Evolutionary conservation across 495 filamentous ascomycete species (phyloP), one percentile per base, ranked within the genome.

Genomic region (Pseudoneurospora amorphoporcata): DNA sequence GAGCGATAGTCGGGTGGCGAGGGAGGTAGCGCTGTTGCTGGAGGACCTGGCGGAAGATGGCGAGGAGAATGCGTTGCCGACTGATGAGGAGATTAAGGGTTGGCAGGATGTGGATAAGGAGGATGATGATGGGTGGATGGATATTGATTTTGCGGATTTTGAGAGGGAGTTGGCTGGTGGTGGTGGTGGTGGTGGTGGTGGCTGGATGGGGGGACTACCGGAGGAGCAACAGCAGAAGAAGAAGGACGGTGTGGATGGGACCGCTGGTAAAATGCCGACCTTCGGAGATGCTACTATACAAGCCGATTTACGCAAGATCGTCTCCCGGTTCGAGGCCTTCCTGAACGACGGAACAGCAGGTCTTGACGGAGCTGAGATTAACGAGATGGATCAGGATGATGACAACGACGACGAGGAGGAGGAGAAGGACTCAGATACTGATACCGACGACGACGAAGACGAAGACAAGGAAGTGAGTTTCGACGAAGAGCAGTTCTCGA

Each of bases 111-210:
- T 85, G 8, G 79, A 82, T 29, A 80, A 77, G 39, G 88, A 92
- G 39, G 96, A 99, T 72, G 87, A 92, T 75, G 96, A 98, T 73
- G 85, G 85, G n/a, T 99, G 95, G 95, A 83, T 99, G 72, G 91
- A 98, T 77, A 94, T 99, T 70, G 90, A 93, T 75, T 98, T 92
- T 76, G 85, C 90, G 35, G 94, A 97, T 69, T 92, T 99, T 72
- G 95, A 98, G 76, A 82, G 85, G 53, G 93, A 97, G 79, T 83
- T 99, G 4, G 74, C 81, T 39, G 79, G 83, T 2, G 41, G 61
- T 72, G 82, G 71, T 76, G 77, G 23, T 23, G 23, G 23, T 23
- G 23, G 23, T 23, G 23, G 23, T 23, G 23, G 23, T 23, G 23
- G 23, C 23, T 23, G 37, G 73, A 43, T 72, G 19, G 10, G 29